Conservation (phyloP, 805 yeast genomes). For the Candida incommunis region DNA sequence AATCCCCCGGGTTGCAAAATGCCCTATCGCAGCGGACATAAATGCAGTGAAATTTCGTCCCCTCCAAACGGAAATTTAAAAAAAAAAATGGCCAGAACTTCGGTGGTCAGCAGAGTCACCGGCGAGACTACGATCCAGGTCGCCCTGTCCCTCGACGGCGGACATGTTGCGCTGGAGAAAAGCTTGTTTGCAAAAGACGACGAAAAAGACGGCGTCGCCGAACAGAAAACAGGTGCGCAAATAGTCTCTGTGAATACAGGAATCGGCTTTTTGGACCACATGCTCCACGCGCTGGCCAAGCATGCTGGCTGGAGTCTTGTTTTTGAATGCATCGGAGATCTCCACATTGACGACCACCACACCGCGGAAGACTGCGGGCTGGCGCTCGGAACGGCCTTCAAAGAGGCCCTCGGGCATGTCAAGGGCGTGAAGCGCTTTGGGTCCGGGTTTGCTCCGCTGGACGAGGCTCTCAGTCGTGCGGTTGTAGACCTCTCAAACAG, state of each 20-base stretch:
- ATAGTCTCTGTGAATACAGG: constrained; percentile 76
- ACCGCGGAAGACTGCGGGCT: constrained; percentile 93
- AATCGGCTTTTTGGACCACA: constrained; percentile 89
- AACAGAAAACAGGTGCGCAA: constrained; percentile 59
- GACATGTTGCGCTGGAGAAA: constrained; percentile 47
- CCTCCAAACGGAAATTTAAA: too few species aligned
- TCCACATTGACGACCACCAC: constrained; percentile 95
- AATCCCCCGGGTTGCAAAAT: too few species aligned
- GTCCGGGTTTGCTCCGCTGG: constrained; percentile 85
- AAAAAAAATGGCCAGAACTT: constrained; percentile 18
- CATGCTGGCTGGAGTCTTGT: constrained; percentile 93
- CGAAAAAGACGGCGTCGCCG: constrained; percentile 32
- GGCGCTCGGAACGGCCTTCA: constrained; percentile 80
- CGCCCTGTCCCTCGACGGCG: constrained; percentile 76
- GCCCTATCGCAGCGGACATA: neutral
- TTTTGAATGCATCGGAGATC: constrained; percentile 83
- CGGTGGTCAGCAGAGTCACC: constrained; percentile 54
- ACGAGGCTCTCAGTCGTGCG: constrained; percentile 89
- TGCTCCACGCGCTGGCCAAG: constrained; percentile 94
- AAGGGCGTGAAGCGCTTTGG: constrained; percentile 91
- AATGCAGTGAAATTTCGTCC: neutral
- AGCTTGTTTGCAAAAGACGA: constrained; percentile 34
- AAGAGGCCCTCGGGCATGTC: constrained; percentile 77
- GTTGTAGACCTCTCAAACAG: constrained; percentile 93
- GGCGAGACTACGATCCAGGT: constrained; percentile 91